Percentiles rank a stretch among this genome's conserved stretches.
Conservation (phyloP, 495 filamentous ascomycete species). For the Bryoglossum gracile region DNA sequence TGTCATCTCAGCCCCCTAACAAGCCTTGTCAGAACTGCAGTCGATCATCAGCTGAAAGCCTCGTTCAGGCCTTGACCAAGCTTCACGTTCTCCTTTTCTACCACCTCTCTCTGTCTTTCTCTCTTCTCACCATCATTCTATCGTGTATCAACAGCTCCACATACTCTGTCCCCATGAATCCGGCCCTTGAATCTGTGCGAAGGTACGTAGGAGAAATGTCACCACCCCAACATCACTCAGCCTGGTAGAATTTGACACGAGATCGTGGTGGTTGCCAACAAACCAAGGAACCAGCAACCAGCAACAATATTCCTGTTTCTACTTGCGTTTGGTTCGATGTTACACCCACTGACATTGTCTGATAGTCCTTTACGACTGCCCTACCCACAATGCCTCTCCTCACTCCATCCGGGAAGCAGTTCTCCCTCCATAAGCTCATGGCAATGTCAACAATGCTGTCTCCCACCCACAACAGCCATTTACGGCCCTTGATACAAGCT, state of each 20-base stretch:
- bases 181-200: not conserved
- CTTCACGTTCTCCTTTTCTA: not conserved
- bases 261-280: not conserved
- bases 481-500: constrained; percentile 15
- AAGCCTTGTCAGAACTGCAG: not conserved
- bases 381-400: constrained; percentile 19
- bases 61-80: not conserved
- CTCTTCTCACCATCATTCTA: not conserved
- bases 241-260: too few species aligned
- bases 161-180: constrained; percentile 7
- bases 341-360: constrained; percentile 1
- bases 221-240: too few species aligned
- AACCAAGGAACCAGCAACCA: constrained; percentile 3
- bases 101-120: not conserved
- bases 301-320: not conserved
- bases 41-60: constrained; percentile 4
- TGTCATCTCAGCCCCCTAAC: not conserved
- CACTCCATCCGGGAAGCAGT: constrained; percentile 18
- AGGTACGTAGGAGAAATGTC: constrained; percentile 1
- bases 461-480: constrained; percentile 12
- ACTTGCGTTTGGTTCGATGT: not conserved
- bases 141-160: too few species aligned
- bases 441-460: constrained; percentile 26
- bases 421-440: constrained; percentile 22
- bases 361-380: constrained; percentile 7